Conservation (phyloP, 768 basidiomycete genomes). For the Fibroporia radiculosa region DNA sequence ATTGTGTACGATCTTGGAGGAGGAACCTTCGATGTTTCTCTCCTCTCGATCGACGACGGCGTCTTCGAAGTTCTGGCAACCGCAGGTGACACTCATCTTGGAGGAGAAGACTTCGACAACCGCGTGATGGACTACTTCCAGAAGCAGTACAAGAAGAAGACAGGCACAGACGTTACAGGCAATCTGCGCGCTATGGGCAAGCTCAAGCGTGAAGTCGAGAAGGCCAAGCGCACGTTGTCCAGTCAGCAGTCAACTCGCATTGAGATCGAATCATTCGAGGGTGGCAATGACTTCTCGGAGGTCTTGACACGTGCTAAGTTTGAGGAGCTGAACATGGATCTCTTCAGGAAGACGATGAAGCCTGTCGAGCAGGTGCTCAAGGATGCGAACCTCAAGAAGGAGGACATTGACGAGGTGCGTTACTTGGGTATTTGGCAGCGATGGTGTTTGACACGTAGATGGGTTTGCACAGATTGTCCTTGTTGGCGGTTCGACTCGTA, state of each 20-base stretch:
- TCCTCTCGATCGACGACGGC: constrained; percentile 64
- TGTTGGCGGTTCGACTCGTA: constrained; percentile 97
- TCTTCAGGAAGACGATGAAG: constrained; percentile 99
- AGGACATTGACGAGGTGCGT: constrained; percentile 81
- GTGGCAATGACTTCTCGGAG: constrained; percentile 96
- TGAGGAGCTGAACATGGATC: constrained; percentile 97
- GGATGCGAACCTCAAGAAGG: constrained; percentile 98
- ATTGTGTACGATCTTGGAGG: constrained; percentile 98
- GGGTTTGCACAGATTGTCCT: constrained; percentile 60
- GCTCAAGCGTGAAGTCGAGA: constrained; percentile 65
- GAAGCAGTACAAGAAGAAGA: constrained; percentile 63
- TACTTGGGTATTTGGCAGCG: not conserved
- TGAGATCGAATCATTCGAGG: constrained; percentile 94
- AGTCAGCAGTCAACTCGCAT: constrained; percentile 89
- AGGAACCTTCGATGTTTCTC: constrained; percentile 98
- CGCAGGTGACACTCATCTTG: constrained; percentile 57
- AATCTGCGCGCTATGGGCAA: constrained; percentile 63
- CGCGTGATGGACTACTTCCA: constrained; percentile 65
- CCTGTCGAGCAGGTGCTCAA: constrained; percentile 98
- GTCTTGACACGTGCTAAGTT: constrained; percentile 97
- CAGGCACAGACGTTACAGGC: constrained; percentile 48
- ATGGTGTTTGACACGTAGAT: not conserved
- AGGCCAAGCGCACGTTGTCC: constrained; percentile 67
- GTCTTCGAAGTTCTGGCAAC: constrained; percentile 53
- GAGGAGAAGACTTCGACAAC: constrained; percentile 69